Percentiles rank a stretch among this genome's conserved stretches.
Evolutionary conservation across 805 yeast species (phyloP).

Genomic region (Starmerella bombi): DNA sequence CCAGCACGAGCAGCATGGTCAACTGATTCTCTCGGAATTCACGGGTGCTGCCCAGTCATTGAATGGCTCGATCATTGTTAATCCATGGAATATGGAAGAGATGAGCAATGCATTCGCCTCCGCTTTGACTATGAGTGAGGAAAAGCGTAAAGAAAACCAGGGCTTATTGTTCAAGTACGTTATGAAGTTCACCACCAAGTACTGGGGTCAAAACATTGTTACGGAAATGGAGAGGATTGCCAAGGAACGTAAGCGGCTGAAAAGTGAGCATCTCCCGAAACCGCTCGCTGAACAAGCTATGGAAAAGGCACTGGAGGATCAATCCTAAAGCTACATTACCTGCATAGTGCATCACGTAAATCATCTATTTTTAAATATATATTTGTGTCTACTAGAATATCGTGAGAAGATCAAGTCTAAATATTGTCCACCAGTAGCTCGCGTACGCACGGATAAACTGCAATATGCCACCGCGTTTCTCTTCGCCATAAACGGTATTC

Average conservation of each 20-base stretch:
- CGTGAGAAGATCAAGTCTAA: background rate
- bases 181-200: conserved; percentile 84
- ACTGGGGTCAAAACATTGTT: conserved; percentile 95
- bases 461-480: conserved; percentile 15
- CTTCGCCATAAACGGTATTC: conserved; percentile 57
- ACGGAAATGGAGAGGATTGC: conserved; percentile 44
- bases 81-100: conserved; percentile 98
- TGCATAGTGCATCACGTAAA: background rate
- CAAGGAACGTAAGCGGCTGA: conserved; percentile 13
- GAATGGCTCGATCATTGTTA: conserved; percentile 85
- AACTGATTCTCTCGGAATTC: conserved; percentile 79
- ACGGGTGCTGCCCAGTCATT: conserved; percentile 99
- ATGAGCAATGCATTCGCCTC: conserved; percentile 74
- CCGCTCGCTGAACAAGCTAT: conserved; percentile 7
- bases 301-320: conserved; percentile 5
- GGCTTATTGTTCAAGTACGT: conserved; percentile 75
- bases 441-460: conserved; percentile 3
- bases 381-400: no score
- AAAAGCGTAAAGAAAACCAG: conserved; percentile 66
- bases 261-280: background rate
- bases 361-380: no score
- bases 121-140: conserved; percentile 72
- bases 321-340: background rate
- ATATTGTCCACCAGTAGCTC: conserved; percentile 4
- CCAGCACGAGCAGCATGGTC: conserved; percentile 74